Evolutionary conservation across 805 yeast species (phyloP), one percentile per base, ranked within the genome.

Genomic region (Kuraishia piskuri): DNA sequence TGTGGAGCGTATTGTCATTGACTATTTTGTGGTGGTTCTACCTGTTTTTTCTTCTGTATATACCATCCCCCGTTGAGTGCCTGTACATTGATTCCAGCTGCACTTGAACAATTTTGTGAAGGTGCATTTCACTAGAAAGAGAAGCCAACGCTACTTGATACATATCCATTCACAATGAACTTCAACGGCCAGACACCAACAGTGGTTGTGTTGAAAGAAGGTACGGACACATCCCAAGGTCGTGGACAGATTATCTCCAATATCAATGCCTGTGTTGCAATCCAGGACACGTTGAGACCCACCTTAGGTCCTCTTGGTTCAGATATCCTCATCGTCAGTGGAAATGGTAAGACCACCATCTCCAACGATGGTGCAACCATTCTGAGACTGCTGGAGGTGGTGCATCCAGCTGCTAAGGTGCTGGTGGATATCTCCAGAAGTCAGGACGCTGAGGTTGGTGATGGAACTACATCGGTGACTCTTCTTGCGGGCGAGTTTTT

Each of bases 341-440:
- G 85, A 19, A 82, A 80, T 63, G 96, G 96, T 53, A 84, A 81
- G 61, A 89, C 98, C 50, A 94, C 98, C 22, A 91, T 94, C 59
- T 92, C 99, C 47, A 94, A 94, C 69, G 99, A 94, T 67, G 99
- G 99, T 60, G 99, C 99, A 46, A 94, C 99, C 2, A 92, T 94
- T 61, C 75, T 94, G 67, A 89, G 86, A 66, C 76, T 94, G 54
- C 73, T 94, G 59, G 99, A 94, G 65, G 95, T 94, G 53, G 97
- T 94, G 23, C 99, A 94, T 64, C 99, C 99, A 9, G 99, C 99
- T 10, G 99, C 99, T 12, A 90, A 90, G 68, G 91, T 92, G 56
- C 74, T 92, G 60, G 99, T 92, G 52, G 96, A 92, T 67, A 88
- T 92, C 54, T 88, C 97, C 19, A 86, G 95, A 67, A 90, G 96